A percentile compares a stretch with the other conserved stretches of the same genome.
Evolutionary conservation across 371 early-diverging fungal species (phyloP).

Genomic region (Syncephalastrum contaminatum): DNA sequence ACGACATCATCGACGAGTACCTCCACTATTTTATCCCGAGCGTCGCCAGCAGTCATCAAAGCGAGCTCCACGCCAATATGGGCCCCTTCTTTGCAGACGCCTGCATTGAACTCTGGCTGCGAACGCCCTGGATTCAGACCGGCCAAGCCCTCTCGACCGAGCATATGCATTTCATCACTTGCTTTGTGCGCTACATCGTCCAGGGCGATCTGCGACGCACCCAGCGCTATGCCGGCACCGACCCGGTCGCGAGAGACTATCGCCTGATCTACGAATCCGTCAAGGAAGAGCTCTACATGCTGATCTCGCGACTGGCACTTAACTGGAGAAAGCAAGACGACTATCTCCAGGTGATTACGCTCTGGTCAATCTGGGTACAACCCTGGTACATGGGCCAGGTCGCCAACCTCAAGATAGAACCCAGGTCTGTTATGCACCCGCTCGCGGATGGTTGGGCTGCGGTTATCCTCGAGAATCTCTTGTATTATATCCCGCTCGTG

Average conservation of each 20-base stretch:
- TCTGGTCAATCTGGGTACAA: constrained; percentile 37
- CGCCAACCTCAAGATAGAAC: neutral
- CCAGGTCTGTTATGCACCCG: constrained; percentile 1
- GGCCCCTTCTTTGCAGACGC: constrained; percentile 30
- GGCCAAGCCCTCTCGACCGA: constrained; percentile 19
- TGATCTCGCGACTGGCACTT: constrained; percentile 30
- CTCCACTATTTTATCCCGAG: constrained; percentile 16
- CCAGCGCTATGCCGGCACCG: neutral
- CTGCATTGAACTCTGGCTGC: constrained; percentile 34
- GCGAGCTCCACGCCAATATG: constrained; percentile 8
- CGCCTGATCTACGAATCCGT: constrained; percentile 14
- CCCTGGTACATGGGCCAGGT: constrained; percentile 28
- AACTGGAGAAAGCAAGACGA: constrained; percentile 34
- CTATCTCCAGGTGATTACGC: constrained; percentile 24
- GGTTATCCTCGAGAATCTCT: constrained; percentile 30
- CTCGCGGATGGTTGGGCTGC: constrained; percentile 22
- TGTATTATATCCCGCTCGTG: constrained; percentile 26
- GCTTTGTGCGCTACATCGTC: constrained; percentile 29
- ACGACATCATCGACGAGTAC: constrained; percentile 22
- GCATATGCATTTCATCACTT: constrained; percentile 18
- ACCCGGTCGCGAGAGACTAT: constrained; percentile 9
- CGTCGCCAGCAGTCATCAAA: neutral
- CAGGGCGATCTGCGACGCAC: constrained; percentile 23
- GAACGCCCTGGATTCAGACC: constrained; percentile 24
- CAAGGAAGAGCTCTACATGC: constrained; percentile 25